phyloP scores from a whole-genome alignment of 108 stramenopile species.

The Fragilaria radians region DNA sequence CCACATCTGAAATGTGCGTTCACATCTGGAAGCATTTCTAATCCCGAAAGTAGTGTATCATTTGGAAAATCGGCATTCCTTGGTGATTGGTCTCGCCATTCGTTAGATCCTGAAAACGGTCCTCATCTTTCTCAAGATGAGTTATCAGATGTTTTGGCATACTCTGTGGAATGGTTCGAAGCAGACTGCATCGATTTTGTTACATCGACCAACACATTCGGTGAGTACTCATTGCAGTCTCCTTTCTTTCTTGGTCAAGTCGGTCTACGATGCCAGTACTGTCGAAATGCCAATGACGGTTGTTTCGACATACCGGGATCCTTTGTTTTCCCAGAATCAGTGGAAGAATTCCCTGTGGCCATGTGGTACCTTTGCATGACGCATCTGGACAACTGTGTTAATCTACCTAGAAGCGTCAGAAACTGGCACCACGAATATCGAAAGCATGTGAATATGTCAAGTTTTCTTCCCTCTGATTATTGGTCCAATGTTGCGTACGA shows the following conservation, averaged over 20 bases:
- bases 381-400: background rate
- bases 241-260: background rate
- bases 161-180: background rate
- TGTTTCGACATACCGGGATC: background rate
- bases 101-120: background rate
- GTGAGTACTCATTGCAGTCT: background rate
- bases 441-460: background rate
- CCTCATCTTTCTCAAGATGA: background rate
- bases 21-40: no score
- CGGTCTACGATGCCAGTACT: background rate
- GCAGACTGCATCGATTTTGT: background rate
- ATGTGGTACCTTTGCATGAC: background rate
- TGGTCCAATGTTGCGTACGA: background rate
- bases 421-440: background rate
- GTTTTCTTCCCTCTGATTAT: background rate
- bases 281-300: slow-evolving; percentile 5
- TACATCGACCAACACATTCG: background rate
- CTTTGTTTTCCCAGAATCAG: background rate
- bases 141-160: background rate
- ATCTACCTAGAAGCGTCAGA: background rate
- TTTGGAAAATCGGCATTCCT: background rate
- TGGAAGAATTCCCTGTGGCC: background rate
- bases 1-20: no score
- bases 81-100: background rate
- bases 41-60: no score